phyloP scores from a whole-genome alignment of 306 rosid species.

The Erythrophleum fordii region DNA sequence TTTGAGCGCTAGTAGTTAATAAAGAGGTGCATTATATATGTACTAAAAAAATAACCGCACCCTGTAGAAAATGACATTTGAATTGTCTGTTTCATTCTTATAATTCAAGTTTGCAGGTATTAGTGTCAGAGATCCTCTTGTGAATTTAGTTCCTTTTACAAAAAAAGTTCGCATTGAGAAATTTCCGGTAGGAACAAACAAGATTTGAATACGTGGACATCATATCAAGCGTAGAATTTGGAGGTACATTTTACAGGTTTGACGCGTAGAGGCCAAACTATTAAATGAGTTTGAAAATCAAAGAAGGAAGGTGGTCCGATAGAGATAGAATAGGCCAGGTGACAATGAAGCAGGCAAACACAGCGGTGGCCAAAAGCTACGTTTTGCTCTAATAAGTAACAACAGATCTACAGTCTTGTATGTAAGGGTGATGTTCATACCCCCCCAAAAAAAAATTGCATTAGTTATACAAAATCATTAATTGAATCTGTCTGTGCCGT shows the following conservation, averaged over 20 bases:
- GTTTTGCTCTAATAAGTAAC: background rate
- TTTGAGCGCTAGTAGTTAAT: background rate
- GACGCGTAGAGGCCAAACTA: background rate
- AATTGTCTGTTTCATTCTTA: background rate
- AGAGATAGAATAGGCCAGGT: background rate
- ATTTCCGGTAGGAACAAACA: background rate
- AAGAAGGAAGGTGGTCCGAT: background rate
- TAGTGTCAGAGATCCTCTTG: background rate
- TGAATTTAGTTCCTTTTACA: background rate
- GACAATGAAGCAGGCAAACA: background rate
- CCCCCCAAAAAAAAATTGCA: background rate
- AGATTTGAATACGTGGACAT: background rate
- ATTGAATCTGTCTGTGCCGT: background rate
- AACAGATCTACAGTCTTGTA: background rate
- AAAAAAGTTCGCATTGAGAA: background rate
- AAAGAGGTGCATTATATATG: background rate
- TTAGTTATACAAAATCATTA: background rate
- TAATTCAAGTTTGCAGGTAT: slow-evolving; percentile 3
- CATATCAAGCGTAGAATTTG: background rate
- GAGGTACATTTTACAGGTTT: background rate
- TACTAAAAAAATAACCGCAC: background rate
- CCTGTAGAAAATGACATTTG: background rate
- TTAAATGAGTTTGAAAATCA: background rate
- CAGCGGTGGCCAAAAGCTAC: background rate
- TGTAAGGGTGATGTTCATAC: background rate